Percentiles rank a stretch among this genome's conserved stretches.
phyloP scores from a whole-genome alignment of 208 protist species.

The Crithidia bombi region DNA sequence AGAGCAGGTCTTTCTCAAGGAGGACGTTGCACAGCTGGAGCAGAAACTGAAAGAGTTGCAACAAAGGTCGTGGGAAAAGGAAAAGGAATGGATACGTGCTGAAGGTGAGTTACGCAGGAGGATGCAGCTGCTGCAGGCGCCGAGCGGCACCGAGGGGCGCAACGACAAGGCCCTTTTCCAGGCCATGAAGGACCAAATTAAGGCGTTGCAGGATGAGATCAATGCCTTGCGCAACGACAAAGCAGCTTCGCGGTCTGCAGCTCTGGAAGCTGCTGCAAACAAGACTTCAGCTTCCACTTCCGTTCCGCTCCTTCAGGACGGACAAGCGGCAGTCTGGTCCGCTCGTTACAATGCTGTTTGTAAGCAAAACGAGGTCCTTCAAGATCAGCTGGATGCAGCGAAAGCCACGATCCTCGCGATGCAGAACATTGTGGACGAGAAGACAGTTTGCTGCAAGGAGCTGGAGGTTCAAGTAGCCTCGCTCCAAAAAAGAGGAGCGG shows the following conservation, averaged over 20 bases:
- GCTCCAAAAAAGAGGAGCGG: conserved; percentile 24
- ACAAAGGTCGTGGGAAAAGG: conserved; percentile 63
- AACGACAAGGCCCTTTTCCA: conserved; percentile 64
- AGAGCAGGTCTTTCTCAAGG: conserved; percentile 65
- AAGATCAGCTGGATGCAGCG: conserved; percentile 46
- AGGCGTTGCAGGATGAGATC: conserved; percentile 33
- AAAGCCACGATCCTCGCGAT: conserved; percentile 42
- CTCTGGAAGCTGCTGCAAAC: conserved; percentile 9
- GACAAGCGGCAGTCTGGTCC: conserved; percentile 10
- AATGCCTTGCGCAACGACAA: conserved; percentile 28
- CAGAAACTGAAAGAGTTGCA: conserved; percentile 59
- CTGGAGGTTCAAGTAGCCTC: conserved; percentile 50
- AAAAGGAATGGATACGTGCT: conserved; percentile 59
- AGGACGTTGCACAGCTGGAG: conserved; percentile 78
- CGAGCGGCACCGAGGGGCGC: conserved; percentile 26
- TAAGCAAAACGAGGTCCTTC: conserved; percentile 50
- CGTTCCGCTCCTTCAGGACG: background rate
- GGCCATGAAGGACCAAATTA: conserved; percentile 68
- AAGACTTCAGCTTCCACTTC: background rate
- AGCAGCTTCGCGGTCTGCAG: conserved; percentile 8
- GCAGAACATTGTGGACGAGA: conserved; percentile 44
- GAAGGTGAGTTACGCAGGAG: conserved; percentile 46
- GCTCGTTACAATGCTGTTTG: conserved; percentile 22
- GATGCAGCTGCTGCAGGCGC: conserved; percentile 39
- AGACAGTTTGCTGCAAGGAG: conserved; percentile 51